Evolutionary conservation across 306 rosid species (phyloP).

Genomic region (Quercus aquifolioides): DNA sequence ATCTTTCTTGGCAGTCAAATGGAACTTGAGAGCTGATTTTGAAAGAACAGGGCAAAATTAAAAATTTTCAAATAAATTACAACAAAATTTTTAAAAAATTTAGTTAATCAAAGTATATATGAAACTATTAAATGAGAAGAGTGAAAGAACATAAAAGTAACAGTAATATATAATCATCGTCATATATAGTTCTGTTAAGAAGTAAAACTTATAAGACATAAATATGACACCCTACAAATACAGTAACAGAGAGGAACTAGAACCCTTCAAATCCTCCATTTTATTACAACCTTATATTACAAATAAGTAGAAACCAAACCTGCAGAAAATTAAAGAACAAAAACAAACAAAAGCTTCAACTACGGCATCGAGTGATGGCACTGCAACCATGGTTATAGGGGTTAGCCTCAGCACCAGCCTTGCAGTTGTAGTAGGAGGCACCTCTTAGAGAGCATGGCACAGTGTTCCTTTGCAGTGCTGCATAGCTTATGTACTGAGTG

Average conservation of each 20-base stretch:
- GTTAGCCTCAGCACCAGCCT: constrained; percentile 60
- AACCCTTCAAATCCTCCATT: neutral
- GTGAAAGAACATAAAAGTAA: neutral
- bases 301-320: neutral
- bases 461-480: constrained; percentile 60
- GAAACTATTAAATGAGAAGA: neutral
- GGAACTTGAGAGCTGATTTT: no score
- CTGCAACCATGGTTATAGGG: constrained; percentile 79
- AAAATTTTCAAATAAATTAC: no score
- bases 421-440: constrained; percentile 83
- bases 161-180: neutral
- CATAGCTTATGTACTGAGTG: constrained; percentile 66
- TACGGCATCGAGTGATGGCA: constrained; percentile 76
- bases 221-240: neutral
- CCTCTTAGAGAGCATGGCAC: constrained; percentile 81
- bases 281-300: neutral
- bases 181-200: neutral
- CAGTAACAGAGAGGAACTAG: neutral
- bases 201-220: neutral
- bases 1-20: no score
- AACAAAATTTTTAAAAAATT: no score
- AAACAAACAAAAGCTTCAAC: constrained; percentile 15
- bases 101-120: no score
- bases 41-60: no score
- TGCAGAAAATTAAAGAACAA: neutral